A percentile compares a stretch with the other conserved stretches of the same genome.
These are phyloP conservation scores for Cordyceps tenuipes DNA, from an alignment of 2,329 filamentous ascomycete genomes.

Conservation along the genomic window DNA sequence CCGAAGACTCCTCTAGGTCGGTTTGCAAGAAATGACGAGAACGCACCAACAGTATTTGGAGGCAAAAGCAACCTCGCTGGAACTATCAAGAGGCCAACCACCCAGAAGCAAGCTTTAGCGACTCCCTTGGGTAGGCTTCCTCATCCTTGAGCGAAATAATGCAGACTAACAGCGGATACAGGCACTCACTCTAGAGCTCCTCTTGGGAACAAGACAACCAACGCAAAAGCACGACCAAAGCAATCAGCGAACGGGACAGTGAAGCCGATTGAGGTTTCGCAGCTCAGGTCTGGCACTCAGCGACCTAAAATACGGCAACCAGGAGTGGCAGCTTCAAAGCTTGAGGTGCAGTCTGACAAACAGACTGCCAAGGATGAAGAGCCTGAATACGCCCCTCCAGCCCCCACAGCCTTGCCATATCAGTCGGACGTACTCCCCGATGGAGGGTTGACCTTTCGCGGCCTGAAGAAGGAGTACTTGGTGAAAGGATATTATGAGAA, in stretches of 20 bases:
- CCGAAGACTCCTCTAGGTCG: constrained; percentile 78
- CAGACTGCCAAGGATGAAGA: constrained; percentile 54
- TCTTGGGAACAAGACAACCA: constrained; percentile 91
- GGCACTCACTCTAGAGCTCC: constrained; percentile 60
- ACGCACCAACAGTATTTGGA: constrained; percentile 42
- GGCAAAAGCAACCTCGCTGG: constrained; percentile 39
- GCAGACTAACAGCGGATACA: constrained; percentile 11
- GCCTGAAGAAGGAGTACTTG: constrained; percentile 49
- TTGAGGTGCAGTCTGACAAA: constrained; percentile 52
- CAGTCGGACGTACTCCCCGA: constrained; percentile 60
- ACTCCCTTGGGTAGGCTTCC: constrained; percentile 68
- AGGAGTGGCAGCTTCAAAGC: constrained; percentile 46
- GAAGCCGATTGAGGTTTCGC: constrained; percentile 54
- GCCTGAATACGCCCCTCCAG: constrained; percentile 83
- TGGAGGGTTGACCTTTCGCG: constrained; percentile 46
- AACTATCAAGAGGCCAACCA: constrained; percentile 41
- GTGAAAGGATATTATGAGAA: constrained; percentile 54
- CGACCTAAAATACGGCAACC: constrained; percentile 47
- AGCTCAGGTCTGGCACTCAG: constrained; percentile 49
- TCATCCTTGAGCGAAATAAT: not conserved
- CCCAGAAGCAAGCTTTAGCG: constrained; percentile 50
- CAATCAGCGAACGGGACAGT: constrained; percentile 55
- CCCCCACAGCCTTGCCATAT: constrained; percentile 55
- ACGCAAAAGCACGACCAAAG: constrained; percentile 68
- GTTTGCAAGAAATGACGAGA: constrained; percentile 70